These are phyloP conservation scores for Mentha longifolia DNA, from an alignment of 257 asterid species.

Conservation along the genomic window DNA sequence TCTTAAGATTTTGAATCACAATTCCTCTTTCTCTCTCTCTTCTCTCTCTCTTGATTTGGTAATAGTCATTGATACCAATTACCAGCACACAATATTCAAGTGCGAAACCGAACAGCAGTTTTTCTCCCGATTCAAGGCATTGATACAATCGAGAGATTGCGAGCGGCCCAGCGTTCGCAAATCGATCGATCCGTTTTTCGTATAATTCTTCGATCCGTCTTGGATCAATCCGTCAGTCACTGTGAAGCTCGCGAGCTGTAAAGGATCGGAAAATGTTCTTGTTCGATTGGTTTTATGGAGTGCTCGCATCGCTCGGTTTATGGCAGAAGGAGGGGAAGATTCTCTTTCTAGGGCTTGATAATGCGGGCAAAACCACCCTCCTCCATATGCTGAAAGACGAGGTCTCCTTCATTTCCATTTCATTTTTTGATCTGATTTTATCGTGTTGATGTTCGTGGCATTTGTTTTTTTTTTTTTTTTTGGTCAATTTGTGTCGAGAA, in stretches of 20 bases:
- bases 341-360: slow-evolving; percentile 90
- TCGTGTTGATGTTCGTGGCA: neutral
- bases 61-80: slow-evolving; percentile 8
- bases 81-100: neutral
- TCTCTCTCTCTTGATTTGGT: slow-evolving; percentile 1
- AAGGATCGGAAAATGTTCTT: slow-evolving; percentile 59
- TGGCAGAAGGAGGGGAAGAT: slow-evolving; percentile 99
- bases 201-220: slow-evolving; percentile 33
- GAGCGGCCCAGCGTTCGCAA: slow-evolving; percentile 31
- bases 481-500: neutral
- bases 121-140: slow-evolving; percentile 38
- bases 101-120: slow-evolving; percentile 32
- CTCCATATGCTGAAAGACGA: slow-evolving; percentile 96
- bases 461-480: neutral
- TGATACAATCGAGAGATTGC: slow-evolving; percentile 40
- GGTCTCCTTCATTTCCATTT: slow-evolving; percentile 44
- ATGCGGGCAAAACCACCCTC: slow-evolving; percentile 94
- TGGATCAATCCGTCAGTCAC: neutral
- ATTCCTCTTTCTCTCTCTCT: neutral
- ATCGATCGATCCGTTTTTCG: slow-evolving; percentile 35
- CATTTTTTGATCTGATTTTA: slow-evolving; percentile 17
- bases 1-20: neutral
- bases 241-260: neutral
- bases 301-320: slow-evolving; percentile 85
- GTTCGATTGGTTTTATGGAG: slow-evolving; percentile 94